Conservation (phyloP, 305 asterid genomes). For the Fraxinus greggii region DNA sequence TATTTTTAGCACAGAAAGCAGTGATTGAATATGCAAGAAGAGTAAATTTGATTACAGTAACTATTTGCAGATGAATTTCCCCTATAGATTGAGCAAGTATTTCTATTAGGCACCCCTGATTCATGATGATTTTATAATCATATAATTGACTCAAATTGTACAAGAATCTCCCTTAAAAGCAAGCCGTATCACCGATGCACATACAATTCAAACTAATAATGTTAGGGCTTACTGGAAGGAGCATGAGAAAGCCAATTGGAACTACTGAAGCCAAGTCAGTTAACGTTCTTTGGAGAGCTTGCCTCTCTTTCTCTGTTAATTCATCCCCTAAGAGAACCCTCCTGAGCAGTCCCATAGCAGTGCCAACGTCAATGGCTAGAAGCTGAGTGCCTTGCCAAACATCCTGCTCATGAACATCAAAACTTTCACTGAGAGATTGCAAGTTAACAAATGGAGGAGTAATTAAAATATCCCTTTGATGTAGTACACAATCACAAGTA, state of each 20-base stretch:
- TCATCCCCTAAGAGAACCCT: constrained; percentile 81
- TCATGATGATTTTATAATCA: neutral
- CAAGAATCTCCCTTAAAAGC: neutral
- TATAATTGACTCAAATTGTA: constrained; percentile 2
- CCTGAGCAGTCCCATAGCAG: constrained; percentile 74
- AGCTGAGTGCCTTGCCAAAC: constrained; percentile 98
- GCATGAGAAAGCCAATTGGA: constrained; percentile 95
- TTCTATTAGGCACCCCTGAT: neutral
- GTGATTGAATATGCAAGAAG: neutral
- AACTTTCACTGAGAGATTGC: constrained; percentile 12
- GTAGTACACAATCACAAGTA: no score
- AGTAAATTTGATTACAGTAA: neutral
- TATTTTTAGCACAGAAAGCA: constrained; percentile 1
- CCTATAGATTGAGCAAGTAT: neutral
- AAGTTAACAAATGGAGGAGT: neutral
- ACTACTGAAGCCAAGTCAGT: constrained; percentile 94
- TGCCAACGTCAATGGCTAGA: constrained; percentile 89
- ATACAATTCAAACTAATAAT: constrained; percentile 10
- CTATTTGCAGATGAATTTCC: neutral
- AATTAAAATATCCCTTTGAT: constrained; percentile 1
- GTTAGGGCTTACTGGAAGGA: constrained; percentile 78
- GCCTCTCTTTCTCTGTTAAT: constrained; percentile 82
- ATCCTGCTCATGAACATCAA: constrained; percentile 56
- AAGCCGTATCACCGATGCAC: neutral
- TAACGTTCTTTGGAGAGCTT: constrained; percentile 84